Evolutionary conservation across 306 rosid genomes (phyloP).

Genomic region (Dryas octopetala): DNA sequence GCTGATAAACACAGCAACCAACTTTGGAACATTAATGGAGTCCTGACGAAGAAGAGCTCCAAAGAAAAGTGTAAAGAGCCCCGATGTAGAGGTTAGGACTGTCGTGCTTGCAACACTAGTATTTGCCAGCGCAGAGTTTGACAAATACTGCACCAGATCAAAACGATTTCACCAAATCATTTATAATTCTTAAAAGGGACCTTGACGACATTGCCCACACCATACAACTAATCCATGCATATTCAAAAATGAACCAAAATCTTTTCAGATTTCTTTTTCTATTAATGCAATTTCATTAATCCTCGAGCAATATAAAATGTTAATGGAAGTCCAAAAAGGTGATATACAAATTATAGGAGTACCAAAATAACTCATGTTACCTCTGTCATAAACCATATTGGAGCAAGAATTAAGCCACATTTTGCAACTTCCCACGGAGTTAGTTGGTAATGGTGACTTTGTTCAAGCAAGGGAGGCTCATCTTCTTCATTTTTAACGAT

Average conservation of each 20-base stretch:
- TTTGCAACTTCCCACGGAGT: conserved; percentile 56
- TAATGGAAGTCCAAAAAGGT: not conserved
- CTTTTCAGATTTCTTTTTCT: not conserved
- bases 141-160: conserved; percentile 52
- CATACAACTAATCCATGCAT: not conserved
- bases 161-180: conserved; percentile 8
- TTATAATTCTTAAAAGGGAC: not conserved
- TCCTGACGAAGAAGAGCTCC: conserved; percentile 70
- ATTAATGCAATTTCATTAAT: not conserved
- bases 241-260: not conserved
- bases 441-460: conserved; percentile 24
- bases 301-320: not conserved
- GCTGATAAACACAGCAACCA: conserved; percentile 60
- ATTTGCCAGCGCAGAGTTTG: conserved; percentile 68
- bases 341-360: conserved; percentile 1
- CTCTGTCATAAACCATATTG: conserved; percentile 75
- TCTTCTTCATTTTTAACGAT: conserved; percentile 32
- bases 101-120: conserved; percentile 75
- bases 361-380: conserved; percentile 32
- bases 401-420: conserved; percentile 59
- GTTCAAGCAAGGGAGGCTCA: conserved; percentile 34
- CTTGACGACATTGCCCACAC: not conserved
- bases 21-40: conserved; percentile 49
- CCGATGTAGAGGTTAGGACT: conserved; percentile 60
- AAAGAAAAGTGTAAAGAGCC: conserved; percentile 69